Conservation (phyloP, 257 asterid species). For the Craterostigma plantagineum region DNA sequence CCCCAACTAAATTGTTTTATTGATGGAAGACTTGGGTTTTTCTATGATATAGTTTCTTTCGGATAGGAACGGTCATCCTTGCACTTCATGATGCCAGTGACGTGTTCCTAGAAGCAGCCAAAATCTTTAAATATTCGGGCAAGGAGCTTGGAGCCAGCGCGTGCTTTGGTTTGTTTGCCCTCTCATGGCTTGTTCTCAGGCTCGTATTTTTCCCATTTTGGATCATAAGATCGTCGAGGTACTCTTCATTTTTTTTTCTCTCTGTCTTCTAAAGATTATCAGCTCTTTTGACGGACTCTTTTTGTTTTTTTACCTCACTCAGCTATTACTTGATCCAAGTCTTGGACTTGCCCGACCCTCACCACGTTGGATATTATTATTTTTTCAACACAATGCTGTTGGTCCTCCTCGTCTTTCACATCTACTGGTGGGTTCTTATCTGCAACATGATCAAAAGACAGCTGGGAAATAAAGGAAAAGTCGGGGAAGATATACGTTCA, state of each 20-base stretch:
- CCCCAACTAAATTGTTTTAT: not conserved
- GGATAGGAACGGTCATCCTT: constrained; percentile 57
- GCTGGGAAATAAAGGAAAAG: constrained; percentile 43
- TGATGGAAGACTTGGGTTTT: too few species aligned
- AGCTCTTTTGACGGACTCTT: not conserved
- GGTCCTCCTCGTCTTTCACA: constrained; percentile 46
- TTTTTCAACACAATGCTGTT: constrained; percentile 44
- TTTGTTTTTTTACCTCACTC: constrained; percentile 5
- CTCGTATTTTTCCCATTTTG: constrained; percentile 79
- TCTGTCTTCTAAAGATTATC: not conserved
- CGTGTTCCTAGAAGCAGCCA: constrained; percentile 84
- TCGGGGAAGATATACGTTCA: constrained; percentile 65
- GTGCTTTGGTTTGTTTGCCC: constrained; percentile 65
- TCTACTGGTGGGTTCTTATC: constrained; percentile 66
- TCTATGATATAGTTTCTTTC: constrained; percentile 43
- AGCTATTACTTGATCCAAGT: constrained; percentile 21
- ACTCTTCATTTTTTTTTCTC: constrained; percentile 9
- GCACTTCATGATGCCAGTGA: constrained; percentile 96
- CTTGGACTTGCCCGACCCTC: constrained; percentile 20
- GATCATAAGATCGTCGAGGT: constrained; percentile 62
- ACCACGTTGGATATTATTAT: constrained; percentile 19
- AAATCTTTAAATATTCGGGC: constrained; percentile 77
- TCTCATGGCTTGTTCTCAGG: constrained; percentile 77
- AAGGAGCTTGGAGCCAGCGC: constrained; percentile 75
- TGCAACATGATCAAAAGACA: constrained; percentile 41